Conservation (phyloP, 2,329 filamentous ascomycete genomes). For the Davidsoniella eucalypti region DNA sequence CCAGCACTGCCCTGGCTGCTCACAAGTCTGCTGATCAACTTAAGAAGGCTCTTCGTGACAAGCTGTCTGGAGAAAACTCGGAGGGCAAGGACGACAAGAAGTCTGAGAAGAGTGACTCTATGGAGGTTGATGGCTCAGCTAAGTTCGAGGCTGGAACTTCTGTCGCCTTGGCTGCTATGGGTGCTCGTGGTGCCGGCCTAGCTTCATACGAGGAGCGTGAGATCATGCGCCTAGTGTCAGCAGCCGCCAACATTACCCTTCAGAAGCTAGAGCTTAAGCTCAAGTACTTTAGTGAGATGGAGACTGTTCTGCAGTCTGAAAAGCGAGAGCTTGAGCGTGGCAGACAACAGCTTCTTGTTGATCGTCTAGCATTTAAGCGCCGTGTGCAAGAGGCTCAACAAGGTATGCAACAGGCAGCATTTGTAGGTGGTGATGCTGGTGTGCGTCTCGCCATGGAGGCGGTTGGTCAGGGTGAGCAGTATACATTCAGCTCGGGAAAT, state of each 20-base stretch:
- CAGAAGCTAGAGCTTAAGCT: conserved; percentile 94
- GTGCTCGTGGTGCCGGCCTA: conserved; percentile 70
- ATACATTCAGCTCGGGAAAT: conserved; percentile 32
- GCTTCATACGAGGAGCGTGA: conserved; percentile 94
- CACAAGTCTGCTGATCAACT: conserved; percentile 78
- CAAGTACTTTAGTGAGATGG: conserved; percentile 92
- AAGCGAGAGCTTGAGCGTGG: conserved; percentile 82
- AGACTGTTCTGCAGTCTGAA: conserved; percentile 79
- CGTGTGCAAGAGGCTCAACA: conserved; percentile 73
- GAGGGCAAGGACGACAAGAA: conserved; percentile 34
- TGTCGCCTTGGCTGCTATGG: conserved; percentile 71
- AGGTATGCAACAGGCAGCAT: conserved; percentile 40
- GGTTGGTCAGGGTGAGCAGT: conserved; percentile 31
- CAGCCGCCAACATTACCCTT: conserved; percentile 82
- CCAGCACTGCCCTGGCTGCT: conserved; percentile 77
- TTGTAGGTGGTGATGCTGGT: conserved; percentile 33
- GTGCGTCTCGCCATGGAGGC: conserved; percentile 31
- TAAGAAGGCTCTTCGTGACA: conserved; percentile 60
- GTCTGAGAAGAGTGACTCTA: conserved; percentile 28
- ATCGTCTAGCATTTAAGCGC: conserved; percentile 78
- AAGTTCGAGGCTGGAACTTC: conserved; percentile 39
- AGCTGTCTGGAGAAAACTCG: conserved; percentile 43
- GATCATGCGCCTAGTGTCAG: conserved; percentile 83
- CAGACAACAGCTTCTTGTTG: conserved; percentile 83
- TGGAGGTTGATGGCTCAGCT: conserved; percentile 40